Percentiles rank a stretch among this genome's conserved stretches.
These are phyloP conservation scores for Castanea mollissima DNA, from an alignment of 306 rosid genomes.

Conservation along the genomic window DNA sequence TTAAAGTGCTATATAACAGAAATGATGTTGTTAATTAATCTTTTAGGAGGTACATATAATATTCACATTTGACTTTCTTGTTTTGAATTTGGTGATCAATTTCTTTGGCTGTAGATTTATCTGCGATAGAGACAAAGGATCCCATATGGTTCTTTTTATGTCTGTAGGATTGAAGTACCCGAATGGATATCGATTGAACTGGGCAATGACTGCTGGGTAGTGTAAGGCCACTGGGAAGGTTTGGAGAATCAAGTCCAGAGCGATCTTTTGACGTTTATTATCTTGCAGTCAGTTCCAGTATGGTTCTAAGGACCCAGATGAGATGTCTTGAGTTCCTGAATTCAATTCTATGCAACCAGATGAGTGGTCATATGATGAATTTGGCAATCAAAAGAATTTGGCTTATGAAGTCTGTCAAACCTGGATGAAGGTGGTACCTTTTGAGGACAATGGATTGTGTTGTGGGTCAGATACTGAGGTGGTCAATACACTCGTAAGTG, in stretches of 20 bases:
- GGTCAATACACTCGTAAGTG: slow-evolving; percentile 46
- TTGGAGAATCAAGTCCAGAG: slow-evolving; percentile 72
- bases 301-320: slow-evolving; percentile 46
- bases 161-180: slow-evolving; percentile 89
- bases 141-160: slow-evolving; percentile 99
- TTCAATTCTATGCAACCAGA: slow-evolving; percentile 29
- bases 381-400: slow-evolving; percentile 18
- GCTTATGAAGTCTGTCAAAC: neutral
- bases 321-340: slow-evolving; percentile 37
- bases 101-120: slow-evolving; percentile 51
- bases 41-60: neutral
- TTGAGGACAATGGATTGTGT: slow-evolving; percentile 29
- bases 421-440: neutral
- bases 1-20: neutral
- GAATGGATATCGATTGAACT: slow-evolving; percentile 78
- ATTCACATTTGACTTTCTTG: neutral
- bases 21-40: neutral
- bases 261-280: neutral
- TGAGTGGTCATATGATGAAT: slow-evolving; percentile 29
- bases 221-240: slow-evolving; percentile 99
- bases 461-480: slow-evolving; percentile 17
- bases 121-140: slow-evolving; percentile 67
- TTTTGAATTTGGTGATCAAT: neutral
- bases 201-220: slow-evolving; percentile 76
- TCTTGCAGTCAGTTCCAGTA: slow-evolving; percentile 21